Evolutionary conservation across 2,329 filamentous ascomycete species (phyloP), one percentile per base, ranked within the genome.

Genomic region (Pseudocercospora ulei): DNA sequence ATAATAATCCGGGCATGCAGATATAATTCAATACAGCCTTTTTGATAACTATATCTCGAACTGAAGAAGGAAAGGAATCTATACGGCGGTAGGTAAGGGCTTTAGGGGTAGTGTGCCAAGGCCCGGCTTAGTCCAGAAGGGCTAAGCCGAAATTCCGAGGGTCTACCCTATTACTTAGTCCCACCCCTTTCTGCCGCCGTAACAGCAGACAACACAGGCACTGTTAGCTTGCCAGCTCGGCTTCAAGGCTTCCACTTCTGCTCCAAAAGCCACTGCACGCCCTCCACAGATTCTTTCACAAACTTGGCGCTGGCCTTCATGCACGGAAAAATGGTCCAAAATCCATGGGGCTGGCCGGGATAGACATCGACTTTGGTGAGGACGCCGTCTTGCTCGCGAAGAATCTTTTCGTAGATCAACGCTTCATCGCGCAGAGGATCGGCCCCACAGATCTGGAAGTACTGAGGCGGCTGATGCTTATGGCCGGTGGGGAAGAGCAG

Each of bases 361-460:
- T 69, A 68, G 16, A 68, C 41, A 41, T 65, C 56, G 7, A 64
- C 55, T 48, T 62, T 62, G 13, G 64, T 67, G 48, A 60, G 44
- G 8, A 65, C 54, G 0, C 62, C 60, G 24, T 61, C 53, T 16
- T 65, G 56, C 35, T 65, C 58, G 29, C 61, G 54, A 43, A 68
- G 38, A 6, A 61, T 30, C 11, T 63, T 49, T 44, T 69, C 66
- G 27, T 69, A 65, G 4, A 72, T 49, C 20, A 71, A 55, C 2
- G 62, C 66, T 45, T 72, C 69, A 29, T 72, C 69, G 11, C 69
- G 56, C 33, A 68, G 47, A 0, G 68, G 67, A 52, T 71, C 69
- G 44, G 64, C 52, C 0, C 68, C 69, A 19, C 63, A 66, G 11
- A 71, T 61, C 46, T 68, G 63, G 47, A 71, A 69, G 41, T 63